Percentiles rank a stretch among this genome's conserved stretches.
phyloP scores from a whole-genome alignment of 257 asterid species.

The Nyctanthes arbortristis region DNA sequence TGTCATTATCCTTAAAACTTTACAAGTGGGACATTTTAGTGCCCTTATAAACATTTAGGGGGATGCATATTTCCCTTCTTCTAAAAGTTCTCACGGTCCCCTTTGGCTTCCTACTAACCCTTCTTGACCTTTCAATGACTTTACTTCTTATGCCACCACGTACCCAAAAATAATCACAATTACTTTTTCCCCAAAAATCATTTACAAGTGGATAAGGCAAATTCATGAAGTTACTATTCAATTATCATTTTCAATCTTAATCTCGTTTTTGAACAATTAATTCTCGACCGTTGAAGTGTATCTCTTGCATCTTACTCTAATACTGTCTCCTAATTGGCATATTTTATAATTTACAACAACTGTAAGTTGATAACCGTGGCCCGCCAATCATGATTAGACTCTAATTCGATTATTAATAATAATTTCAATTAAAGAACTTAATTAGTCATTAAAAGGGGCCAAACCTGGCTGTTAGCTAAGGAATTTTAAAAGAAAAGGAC shows the following conservation, averaged over 20 bases:
- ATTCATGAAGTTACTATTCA: neutral
- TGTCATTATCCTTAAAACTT: conserved; percentile 36
- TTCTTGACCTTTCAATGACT: conserved; percentile 6
- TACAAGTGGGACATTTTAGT: conserved; percentile 35
- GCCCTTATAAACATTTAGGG: conserved; percentile 17
- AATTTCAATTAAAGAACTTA: neutral
- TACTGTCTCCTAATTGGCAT: too few relatives aligned
- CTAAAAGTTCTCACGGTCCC: conserved; percentile 23
- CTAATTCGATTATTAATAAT: neutral
- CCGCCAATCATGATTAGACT: neutral
- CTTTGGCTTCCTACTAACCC: conserved; percentile 34
- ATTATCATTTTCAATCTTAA: neutral
- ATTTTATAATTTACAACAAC: too few relatives aligned
- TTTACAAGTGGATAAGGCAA: neutral
- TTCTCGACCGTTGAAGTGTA: too few relatives aligned
- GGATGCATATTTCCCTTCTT: conserved; percentile 29
- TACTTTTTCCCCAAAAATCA: neutral
- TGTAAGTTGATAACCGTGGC: too few relatives aligned
- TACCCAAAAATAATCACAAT: neutral
- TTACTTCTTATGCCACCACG: too few relatives aligned
- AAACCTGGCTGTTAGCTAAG: neutral
- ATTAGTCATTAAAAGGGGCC: neutral
- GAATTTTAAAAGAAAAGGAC: neutral
- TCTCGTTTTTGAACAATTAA: too few relatives aligned
- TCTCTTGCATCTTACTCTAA: too few relatives aligned